Evolutionary conservation across 1,284 basidiomycete genomes (phyloP), one percentile per base, ranked within the genome.

Genomic region (Sporisorium reilianum): DNA sequence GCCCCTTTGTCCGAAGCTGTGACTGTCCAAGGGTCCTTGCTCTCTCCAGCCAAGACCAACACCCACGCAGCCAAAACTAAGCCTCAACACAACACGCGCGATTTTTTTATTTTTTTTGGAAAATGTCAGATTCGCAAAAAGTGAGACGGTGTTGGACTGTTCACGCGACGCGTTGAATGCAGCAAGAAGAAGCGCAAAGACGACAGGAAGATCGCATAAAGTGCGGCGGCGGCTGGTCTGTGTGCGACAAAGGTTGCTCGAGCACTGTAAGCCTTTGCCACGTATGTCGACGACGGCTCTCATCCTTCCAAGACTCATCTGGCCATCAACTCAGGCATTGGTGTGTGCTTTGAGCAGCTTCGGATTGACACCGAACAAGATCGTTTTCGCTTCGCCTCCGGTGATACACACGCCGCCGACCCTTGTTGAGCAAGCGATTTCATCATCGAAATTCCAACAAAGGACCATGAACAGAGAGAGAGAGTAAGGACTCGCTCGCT

Each of bases 151-250:
- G 46, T 50, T 48, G 46, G 50, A 20, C 50, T 34, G 30, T 23
- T 49, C 59, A 44, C 59, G 59, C 53, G 59, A 62, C 59, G 59
- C 59, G 59, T 53, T 45, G 50, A 38, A 28, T 41, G 51, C 16
- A 40, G 51, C 16, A 40, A 52, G 36, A 52, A 52, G 30, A 22
- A 25, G 14, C 16, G 23, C 23, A 25, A 10, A 34, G 22, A 12
- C 14, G 38, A 20, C 20, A 40, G n/a, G 26, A 41, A 14, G 18
- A 18, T 14, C 48, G 56, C 48, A 48, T 50, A 58, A 38, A 50
- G 56, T 51, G 56, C 16, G 34, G 44, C 45, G 14, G 42, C 11
- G 11, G 22, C 25, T 30, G 45, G 18, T n/a, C 9, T n/a, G 16
- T 45, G n/a, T 9, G n/a, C 38, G 9, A 41, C n/a, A 5, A 14